These are phyloP conservation scores for Sarocladium oryzae DNA, from an alignment of 2,329 filamentous ascomycete genomes.

Conservation along the genomic window DNA sequence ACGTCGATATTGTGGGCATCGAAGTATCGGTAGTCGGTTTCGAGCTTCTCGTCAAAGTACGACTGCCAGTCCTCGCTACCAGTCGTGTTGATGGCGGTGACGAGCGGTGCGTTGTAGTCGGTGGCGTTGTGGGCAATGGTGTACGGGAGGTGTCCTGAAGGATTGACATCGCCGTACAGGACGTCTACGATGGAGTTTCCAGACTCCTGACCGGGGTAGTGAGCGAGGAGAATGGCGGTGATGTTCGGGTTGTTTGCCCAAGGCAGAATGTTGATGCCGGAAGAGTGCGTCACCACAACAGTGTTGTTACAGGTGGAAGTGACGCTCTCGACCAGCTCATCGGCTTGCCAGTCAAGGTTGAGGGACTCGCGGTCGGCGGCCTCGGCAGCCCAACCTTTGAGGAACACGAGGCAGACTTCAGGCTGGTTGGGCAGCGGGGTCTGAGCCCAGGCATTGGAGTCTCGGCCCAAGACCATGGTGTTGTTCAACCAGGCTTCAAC, in stretches of 20 bases:
- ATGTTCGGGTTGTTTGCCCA: constrained; percentile 63
- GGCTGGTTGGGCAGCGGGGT: constrained; percentile 31
- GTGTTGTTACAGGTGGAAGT: constrained; percentile 58
- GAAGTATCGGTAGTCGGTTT: constrained; percentile 63
- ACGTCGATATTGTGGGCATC: constrained; percentile 53
- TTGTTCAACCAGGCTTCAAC: constrained; percentile 42
- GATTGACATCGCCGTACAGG: constrained; percentile 61
- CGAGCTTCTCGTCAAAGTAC: constrained; percentile 55
- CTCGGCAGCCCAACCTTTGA: constrained; percentile 63
- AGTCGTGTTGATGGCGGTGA: constrained; percentile 29
- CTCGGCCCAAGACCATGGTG: constrained; percentile 28
- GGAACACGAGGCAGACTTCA: constrained; percentile 60
- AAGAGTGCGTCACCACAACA: constrained; percentile 62
- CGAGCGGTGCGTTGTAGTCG: constrained; percentile 37
- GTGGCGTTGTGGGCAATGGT: constrained; percentile 56
- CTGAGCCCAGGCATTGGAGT: constrained; percentile 37
- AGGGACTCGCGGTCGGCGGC: constrained; percentile 49
- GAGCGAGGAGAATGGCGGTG: constrained; percentile 60
- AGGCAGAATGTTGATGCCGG: constrained; percentile 59
- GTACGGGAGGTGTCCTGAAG: constrained; percentile 64
- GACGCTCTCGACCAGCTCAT: constrained; percentile 55
- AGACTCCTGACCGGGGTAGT: constrained; percentile 66
- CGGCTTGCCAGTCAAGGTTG: constrained; percentile 51
- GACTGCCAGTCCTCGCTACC: constrained; percentile 35
- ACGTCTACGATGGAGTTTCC: constrained; percentile 61